A percentile compares a stretch with the other conserved stretches of the same genome.
phyloP scores from a whole-genome alignment of 208 protist species.

The Kentomonas sorsogonicus region DNA sequence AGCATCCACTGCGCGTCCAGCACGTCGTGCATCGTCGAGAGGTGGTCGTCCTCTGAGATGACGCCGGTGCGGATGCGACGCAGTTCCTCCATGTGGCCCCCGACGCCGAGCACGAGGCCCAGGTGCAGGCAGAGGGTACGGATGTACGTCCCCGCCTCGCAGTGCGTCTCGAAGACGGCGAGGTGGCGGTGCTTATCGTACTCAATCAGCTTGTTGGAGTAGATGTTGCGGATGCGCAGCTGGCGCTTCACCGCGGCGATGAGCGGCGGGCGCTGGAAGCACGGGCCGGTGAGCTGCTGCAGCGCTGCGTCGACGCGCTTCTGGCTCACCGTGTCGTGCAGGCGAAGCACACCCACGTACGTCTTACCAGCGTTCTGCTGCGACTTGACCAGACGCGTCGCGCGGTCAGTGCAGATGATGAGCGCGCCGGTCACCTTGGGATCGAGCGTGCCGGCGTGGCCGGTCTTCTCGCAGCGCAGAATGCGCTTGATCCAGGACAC shows the following conservation, averaged over 20 bases:
- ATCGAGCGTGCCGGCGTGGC: conserved; percentile 99
- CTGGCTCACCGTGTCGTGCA: conserved; percentile 93
- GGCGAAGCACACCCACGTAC: conserved; percentile 97
- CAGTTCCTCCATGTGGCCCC: conserved; percentile 99
- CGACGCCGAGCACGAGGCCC: conserved; percentile 97
- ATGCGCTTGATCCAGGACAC: conserved; percentile 99
- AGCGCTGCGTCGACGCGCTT: conserved; percentile 90
- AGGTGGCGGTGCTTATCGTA: conserved; percentile 97
- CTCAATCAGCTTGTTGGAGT: conserved; percentile 98
- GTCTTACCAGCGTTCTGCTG: conserved; percentile 99
- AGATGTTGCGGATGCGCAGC: conserved; percentile 99
- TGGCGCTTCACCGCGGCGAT: conserved; percentile 98
- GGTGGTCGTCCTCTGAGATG: conserved; percentile 91
- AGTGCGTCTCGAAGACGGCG: conserved; percentile 97
- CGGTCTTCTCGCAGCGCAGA: conserved; percentile 98
- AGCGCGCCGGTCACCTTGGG: conserved; percentile 98
- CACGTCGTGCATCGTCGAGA: conserved; percentile 99
- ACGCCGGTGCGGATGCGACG: conserved; percentile 97
- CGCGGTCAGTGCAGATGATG: conserved; percentile 99
- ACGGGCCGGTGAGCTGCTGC: conserved; percentile 95
- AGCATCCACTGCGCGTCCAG: conserved; percentile 98
- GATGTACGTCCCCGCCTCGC: conserved; percentile 99
- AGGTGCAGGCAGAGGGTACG: conserved; percentile 99
- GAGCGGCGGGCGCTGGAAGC: conserved; percentile 99
- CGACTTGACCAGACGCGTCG: conserved; percentile 99